Base-by-base conservation (phyloP, 352 stramenopile species). In the Elongisporangium undulatum region DNA sequence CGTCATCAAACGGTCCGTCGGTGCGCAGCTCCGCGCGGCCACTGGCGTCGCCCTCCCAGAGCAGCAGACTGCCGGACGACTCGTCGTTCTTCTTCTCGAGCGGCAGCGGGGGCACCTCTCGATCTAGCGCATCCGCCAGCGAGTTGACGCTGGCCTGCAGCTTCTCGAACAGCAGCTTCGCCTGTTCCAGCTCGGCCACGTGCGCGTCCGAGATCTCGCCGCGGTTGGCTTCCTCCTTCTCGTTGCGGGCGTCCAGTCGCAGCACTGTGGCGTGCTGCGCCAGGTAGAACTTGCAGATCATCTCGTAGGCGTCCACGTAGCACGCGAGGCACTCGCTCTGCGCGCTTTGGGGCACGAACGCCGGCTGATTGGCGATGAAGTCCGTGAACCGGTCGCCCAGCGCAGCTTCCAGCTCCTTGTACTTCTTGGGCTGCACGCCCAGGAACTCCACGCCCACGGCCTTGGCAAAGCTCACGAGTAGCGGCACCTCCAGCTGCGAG, bases 391-490 rank as follows among this genome's bases (percentile, higher is more conserved):
- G 64, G 0, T 61, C 62, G 20, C 71, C 56, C 20, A 81, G 64
- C 21, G 65, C 39, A 15, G 65, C 68, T 58, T 79, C 62, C 41
- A 89, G 56, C 24, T 90, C 72, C 59, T 89, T 87, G 62, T 79
- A 79, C 63, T 86, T 88, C 52, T 81, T 82, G 15, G 81, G 74
- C 7, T 79, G 69, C 9, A 90, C 72, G 15, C 86, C 84, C 13
- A 95, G 68, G 64, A 95, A 94, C 54, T 98, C 96, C 55, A 92
- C 77, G 13, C 94, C 94, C 2, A 90, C 92, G 1, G 85, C 77
- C 67, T 98, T 98, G 53, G 91, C 92, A 78, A 98, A 98, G 55
- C 87, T 96, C 61, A 98, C 90, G 15, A 98, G 80, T 50, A 98
- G 72, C 64, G 92, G 90, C 15, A 97, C 91, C 82, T 99, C 95